Conservation (phyloP, 2,329 filamentous ascomycete genomes). For the Xylaria polymorpha region DNA sequence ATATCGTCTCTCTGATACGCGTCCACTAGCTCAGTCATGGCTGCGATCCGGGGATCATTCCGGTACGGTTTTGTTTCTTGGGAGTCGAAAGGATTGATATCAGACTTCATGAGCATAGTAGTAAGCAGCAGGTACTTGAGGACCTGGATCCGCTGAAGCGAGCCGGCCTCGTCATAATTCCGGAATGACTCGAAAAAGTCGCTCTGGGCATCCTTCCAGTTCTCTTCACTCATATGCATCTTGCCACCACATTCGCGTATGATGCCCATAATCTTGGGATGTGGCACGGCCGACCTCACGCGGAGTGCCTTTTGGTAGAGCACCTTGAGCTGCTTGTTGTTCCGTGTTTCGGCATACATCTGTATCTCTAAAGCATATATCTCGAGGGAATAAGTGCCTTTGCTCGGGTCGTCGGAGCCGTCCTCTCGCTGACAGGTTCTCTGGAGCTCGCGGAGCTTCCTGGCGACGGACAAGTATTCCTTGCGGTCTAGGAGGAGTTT, state of each 20-base stretch:
- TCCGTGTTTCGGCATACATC: constrained; percentile 96
- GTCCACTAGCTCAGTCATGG: constrained; percentile 97
- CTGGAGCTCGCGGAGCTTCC: constrained; percentile 89
- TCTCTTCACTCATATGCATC: constrained; percentile 99
- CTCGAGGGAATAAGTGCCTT: constrained; percentile 95
- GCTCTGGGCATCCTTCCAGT: constrained; percentile 96
- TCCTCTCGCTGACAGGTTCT: constrained; percentile 88
- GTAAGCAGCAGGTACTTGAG: constrained; percentile 96
- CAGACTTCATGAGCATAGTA: constrained; percentile 97
- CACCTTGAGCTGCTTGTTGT: constrained; percentile 95
- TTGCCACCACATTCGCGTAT: constrained; percentile 99
- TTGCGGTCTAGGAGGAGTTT: constrained; percentile 92
- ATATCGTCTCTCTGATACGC: constrained; percentile 97
- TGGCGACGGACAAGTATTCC: constrained; percentile 82
- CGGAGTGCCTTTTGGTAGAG: constrained; percentile 91
- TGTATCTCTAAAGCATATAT: constrained; percentile 98
- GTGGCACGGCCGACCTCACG: constrained; percentile 95
- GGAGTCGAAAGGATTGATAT: constrained; percentile 98
- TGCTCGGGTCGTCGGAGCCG: constrained; percentile 89
- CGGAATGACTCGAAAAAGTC: constrained; percentile 99
- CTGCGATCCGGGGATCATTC: constrained; percentile 91
- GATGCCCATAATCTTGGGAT: constrained; percentile 99
- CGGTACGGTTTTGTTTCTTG: constrained; percentile 99
- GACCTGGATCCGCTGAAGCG: constrained; percentile 94
- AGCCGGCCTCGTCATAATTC: constrained; percentile 98